Base-by-base conservation (phyloP, 225 moss, liverwort and hornwort species). In the Physcomitrellopsis africana region DNA sequence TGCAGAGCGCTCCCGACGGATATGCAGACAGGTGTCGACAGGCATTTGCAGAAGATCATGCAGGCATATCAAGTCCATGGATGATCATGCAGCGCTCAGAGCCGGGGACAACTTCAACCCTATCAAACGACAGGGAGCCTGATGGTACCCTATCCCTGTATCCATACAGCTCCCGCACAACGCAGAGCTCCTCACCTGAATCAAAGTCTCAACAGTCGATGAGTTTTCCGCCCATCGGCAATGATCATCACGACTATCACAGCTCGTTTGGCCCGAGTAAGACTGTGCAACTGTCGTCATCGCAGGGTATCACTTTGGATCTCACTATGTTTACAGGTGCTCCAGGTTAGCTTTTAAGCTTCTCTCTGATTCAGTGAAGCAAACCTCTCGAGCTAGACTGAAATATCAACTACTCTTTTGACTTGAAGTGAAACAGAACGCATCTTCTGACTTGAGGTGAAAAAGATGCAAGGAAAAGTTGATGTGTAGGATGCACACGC, bases 241-340 rank as follows among this genome's bases (percentile, higher is more conserved):
- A 89, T 75, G 83, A 72, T 49, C 63, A 85, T 72, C 77, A 73
- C 60, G 66, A 78, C 69, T 46, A 11, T 18, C 64, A 74, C 47
- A 57, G 70, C 67, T 75, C 82, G 29, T 65, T 80, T 68, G 54
- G 41, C 8, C 81, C 71, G 59, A 57, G 66, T 10, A 77, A 82
- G 63, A 29, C 59, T 75, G 65, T 85, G 70, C 87, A 85, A 70
- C 53, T 67, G 65, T 37, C 32, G 32, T 79, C 85, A 10, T 68
- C 82, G 23, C 80, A 79, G 74, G 91, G 77, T 41, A 82, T 92
- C 67, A 92, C 92, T 56, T 79, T 92, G 70, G 92, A 92, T 79
- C 92, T 92, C 62, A 92, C 92, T 27, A 92, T 92, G 90, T 92
- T 90, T 41, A 82, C 90, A 57, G 89, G 92, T 80, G 86, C 89